These are phyloP conservation scores for Pseudonitzschia multiseries DNA, from an alignment of 108 stramenopile species.

Conservation along the genomic window DNA sequence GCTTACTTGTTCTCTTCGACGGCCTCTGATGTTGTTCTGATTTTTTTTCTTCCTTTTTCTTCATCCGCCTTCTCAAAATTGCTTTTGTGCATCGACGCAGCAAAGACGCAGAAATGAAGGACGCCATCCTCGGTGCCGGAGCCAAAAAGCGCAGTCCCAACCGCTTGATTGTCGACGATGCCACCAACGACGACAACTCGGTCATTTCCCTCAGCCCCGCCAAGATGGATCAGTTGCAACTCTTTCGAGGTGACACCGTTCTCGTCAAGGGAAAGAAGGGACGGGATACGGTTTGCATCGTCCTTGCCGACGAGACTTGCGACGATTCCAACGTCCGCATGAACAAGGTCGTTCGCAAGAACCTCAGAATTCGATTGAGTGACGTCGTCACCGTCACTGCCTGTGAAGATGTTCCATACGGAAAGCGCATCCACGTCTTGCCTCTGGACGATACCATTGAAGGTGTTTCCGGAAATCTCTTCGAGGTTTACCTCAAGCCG, in stretches of 20 bases:
- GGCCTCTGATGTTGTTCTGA: background rate
- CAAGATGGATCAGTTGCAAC: constrained; percentile 98
- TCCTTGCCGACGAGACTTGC: constrained; percentile 94
- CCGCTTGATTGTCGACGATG: constrained; percentile 98
- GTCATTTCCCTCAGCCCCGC: constrained; percentile 89
- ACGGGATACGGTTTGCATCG: constrained; percentile 98
- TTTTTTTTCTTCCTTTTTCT: background rate
- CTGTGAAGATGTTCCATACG: constrained; percentile 98
- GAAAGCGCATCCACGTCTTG: constrained; percentile 97
- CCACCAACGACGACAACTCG: constrained; percentile 99
- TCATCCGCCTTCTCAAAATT: background rate
- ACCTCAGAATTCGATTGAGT: constrained; percentile 93
- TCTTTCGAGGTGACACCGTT: constrained; percentile 99
- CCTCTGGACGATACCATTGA: constrained; percentile 99
- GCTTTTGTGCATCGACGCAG: constrained; percentile 4
- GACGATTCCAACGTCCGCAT: constrained; percentile 96
- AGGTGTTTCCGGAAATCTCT: constrained; percentile 98
- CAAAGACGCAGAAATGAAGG: constrained; percentile 89
- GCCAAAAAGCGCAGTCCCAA: constrained; percentile 98
- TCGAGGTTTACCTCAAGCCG: constrained; percentile 99
- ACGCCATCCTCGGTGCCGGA: constrained; percentile 58
- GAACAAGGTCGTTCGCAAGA: constrained; percentile 99
- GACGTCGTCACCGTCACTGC: constrained; percentile 95
- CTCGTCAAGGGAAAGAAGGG: constrained; percentile 99
- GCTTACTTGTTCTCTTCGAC: background rate